Conservation (phyloP, 768 basidiomycete genomes). For the Suillus hirtellus region DNA sequence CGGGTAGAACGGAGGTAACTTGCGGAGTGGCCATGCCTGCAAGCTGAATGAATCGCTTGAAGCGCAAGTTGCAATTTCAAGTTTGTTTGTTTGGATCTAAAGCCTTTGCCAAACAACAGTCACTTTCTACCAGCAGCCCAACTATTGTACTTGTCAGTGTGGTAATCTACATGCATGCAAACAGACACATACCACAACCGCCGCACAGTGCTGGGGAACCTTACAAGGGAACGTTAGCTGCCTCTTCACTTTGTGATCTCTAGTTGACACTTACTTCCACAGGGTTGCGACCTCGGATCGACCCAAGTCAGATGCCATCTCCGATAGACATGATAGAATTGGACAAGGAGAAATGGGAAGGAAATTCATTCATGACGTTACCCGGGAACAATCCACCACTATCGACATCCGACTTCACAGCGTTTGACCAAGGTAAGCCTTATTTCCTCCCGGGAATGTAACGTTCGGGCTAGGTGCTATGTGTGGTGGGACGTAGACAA, state of each 20-base stretch:
- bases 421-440: conserved; percentile 83
- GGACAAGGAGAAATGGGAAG: conserved; percentile 80
- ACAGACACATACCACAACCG: conserved; percentile 51
- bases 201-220: conserved; percentile 58
- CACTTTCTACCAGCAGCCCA: not conserved
- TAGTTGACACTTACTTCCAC: conserved; percentile 14
- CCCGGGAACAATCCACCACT: conserved; percentile 69
- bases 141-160: not conserved
- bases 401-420: conserved; percentile 82
- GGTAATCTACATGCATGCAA: conserved; percentile 1
- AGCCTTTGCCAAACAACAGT: conserved; percentile 16
- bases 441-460: not conserved
- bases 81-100: conserved; percentile 16
- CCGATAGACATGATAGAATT: conserved; percentile 75
- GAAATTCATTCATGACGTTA: conserved; percentile 65
- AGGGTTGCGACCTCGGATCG: conserved; percentile 83
- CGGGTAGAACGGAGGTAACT: not conserved
- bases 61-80: not conserved
- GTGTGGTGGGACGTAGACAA: not conserved
- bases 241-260: not conserved
- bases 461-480: not conserved
- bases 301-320: conserved; percentile 90
- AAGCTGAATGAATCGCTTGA: not conserved
- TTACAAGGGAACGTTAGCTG: conserved; percentile 39
- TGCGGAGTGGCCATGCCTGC: conserved; percentile 8